Conservation (phyloP, 139 green algal species). For the Mychonastes homosphaera region DNA sequence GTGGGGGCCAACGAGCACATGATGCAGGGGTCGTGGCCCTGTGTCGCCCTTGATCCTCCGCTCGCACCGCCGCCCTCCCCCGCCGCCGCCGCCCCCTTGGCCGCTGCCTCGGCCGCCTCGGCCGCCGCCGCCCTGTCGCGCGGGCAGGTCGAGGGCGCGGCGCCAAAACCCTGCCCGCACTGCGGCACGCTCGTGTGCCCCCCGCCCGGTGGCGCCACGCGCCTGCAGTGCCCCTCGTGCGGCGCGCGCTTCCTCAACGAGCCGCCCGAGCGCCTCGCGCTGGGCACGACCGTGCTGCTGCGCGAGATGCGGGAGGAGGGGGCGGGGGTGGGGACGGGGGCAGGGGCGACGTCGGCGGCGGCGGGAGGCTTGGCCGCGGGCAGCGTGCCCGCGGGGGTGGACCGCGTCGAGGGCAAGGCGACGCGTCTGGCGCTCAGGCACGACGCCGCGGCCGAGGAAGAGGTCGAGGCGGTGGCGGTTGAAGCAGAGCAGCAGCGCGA, state of each 20-base stretch:
- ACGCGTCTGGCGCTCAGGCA: neutral
- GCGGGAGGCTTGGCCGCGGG: too few species aligned
- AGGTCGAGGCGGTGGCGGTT: neutral
- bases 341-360: too few species aligned
- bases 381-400: too few species aligned
- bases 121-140: neutral
- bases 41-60: too few species aligned
- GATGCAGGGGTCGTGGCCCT: too few species aligned
- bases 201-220: neutral
- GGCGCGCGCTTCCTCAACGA: slow-evolving; percentile 39
- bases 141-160: neutral
- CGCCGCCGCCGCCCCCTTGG: too few species aligned
- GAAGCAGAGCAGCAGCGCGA: neutral
- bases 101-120: too few species aligned
- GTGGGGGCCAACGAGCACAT: neutral
- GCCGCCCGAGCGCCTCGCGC: slow-evolving; percentile 34
- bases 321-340: too few species aligned
- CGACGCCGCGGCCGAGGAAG: slow-evolving; percentile 1
- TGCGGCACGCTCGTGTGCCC: slow-evolving; percentile 21
- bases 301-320: slow-evolving; percentile 11
- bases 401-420: too few species aligned
- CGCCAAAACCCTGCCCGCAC: slow-evolving; percentile 30
- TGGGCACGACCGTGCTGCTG: slow-evolving; percentile 29
- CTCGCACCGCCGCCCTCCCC: too few species aligned
- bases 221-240: slow-evolving; percentile 30